Percentiles rank a stretch among this genome's conserved stretches.
These are phyloP conservation scores for Sorghum bicolor DNA, from an alignment of 176 grass and related monocot genomes.

Conservation along the genomic window Sorghum_bicolor_NCBIv3 NC_012871.2:10603501-10604000, in stretches of 20 bases:
- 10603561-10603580: neutral
- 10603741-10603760: too few species aligned
- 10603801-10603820: neutral
- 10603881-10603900: neutral
- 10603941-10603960: neutral
- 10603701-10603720: neutral
- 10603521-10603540: neutral
- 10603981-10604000: conserved; percentile 20
- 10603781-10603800: neutral
- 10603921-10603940: neutral
- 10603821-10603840: neutral
- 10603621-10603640: neutral
- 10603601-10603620: neutral
- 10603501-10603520: neutral
- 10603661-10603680: neutral
- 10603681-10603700: neutral
- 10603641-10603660: neutral
- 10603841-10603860: neutral
- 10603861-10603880: neutral
- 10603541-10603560: neutral
- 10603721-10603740: neutral
- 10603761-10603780: neutral
- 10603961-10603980: neutral
- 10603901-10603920: neutral
- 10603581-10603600: neutral